Percentiles rank a stretch among this genome's conserved stretches.
These are phyloP conservation scores for Ilyonectria destructans DNA, from an alignment of 2,329 filamentous ascomycete genomes.

Conservation along the genomic window DNA sequence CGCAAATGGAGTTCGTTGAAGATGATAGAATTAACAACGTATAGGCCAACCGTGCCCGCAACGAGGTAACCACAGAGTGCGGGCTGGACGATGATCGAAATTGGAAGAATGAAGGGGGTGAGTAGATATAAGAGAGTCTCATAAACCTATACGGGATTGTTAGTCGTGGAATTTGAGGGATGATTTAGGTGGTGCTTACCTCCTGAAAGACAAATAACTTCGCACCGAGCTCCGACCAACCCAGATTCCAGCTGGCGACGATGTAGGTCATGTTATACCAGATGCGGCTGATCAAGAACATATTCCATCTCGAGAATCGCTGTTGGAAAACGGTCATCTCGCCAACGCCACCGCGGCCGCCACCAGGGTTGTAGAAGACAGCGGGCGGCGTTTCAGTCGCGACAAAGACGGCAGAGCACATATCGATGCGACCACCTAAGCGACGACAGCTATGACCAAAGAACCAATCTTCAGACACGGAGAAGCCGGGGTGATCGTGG, in stretches of 20 bases:
- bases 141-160: constrained; percentile 12
- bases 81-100: constrained; percentile 19
- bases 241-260: constrained; percentile 28
- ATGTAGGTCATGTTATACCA: constrained; percentile 33
- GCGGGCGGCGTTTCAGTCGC: constrained; percentile 34
- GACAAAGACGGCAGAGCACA: constrained; percentile 35
- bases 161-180: background rate
- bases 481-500: constrained; percentile 30
- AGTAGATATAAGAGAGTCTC: constrained; percentile 28
- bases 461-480: constrained; percentile 35
- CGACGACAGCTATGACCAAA: constrained; percentile 29
- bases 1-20: constrained; percentile 30
- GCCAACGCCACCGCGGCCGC: constrained; percentile 27
- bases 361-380: constrained; percentile 23
- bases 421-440: constrained; percentile 31
- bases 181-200: background rate
- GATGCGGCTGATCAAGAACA: constrained; percentile 32
- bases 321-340: constrained; percentile 37
- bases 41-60: constrained; percentile 9
- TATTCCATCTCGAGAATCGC: constrained; percentile 33
- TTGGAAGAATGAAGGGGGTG: constrained; percentile 30
- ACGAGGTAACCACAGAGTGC: constrained; percentile 21
- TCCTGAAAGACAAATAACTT: constrained; percentile 34
- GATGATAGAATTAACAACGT: constrained; percentile 20
- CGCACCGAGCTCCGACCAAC: constrained; percentile 22